phyloP scores from a whole-genome alignment of 495 filamentous ascomycete genomes.

The Neurospora intermedia region DNA sequence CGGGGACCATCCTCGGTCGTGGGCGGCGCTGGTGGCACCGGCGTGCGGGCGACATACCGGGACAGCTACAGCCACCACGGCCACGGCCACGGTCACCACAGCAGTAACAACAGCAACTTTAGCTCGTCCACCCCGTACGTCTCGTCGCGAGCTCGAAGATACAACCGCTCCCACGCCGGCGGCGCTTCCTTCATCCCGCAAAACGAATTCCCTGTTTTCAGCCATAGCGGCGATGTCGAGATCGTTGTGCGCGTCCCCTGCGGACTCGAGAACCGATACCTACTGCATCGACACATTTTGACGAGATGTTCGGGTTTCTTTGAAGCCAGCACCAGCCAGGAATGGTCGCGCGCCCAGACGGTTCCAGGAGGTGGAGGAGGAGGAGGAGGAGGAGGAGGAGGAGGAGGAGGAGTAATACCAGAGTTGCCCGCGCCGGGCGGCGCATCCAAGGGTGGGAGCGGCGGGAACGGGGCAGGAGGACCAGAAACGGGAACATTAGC shows the following conservation, averaged over 20 bases:
- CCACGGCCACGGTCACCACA: conserved; percentile 29
- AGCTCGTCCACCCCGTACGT: conserved; percentile 44
- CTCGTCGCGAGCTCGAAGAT: conserved; percentile 53
- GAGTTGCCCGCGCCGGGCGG: conserved; percentile 23
- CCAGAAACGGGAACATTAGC: conserved; percentile 12
- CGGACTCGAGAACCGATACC: conserved; percentile 67
- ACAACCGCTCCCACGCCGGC: conserved; percentile 72
- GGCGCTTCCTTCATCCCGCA: conserved; percentile 58
- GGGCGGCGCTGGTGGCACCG: conserved; percentile 13
- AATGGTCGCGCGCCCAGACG: conserved; percentile 57
- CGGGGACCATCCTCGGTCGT: conserved; percentile 47
- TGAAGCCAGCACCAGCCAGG: conserved; percentile 75
- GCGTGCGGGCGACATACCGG: conserved; percentile 27
- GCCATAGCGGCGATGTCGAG: conserved; percentile 83
- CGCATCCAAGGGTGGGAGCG: conserved; percentile 46
- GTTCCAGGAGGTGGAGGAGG: conserved; percentile 3
- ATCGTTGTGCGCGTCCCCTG: conserved; percentile 59
- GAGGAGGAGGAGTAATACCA: neutral
- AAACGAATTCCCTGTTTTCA: conserved; percentile 89
- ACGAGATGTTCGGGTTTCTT: conserved; percentile 88
- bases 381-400: too few relatives aligned
- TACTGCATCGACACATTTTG: conserved; percentile 75
- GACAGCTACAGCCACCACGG: neutral
- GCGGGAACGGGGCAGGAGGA: conserved; percentile 21
- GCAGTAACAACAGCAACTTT: conserved; percentile 4